Evolutionary conservation across 345 rosid species (phyloP), one percentile per base, ranked within the genome.

Genomic region (Melastoma malabathricum): DNA sequence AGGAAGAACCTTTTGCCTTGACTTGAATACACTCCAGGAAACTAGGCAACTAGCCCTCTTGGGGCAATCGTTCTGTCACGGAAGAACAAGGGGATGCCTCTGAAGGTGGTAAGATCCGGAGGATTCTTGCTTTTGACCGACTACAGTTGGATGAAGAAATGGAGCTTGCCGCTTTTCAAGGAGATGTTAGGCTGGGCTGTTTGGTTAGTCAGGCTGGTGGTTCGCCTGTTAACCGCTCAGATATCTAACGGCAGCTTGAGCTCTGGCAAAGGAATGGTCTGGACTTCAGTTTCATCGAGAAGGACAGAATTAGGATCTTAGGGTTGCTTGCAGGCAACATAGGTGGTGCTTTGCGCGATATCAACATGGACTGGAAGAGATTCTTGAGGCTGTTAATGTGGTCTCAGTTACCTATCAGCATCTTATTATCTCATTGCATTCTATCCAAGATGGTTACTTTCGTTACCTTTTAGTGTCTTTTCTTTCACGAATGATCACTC

Each of bases 131-230:
- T 84, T 65, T 60, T 87, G 59, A 84, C 97, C n/a, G 95, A 97
- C 53, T 73, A 48, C 95, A 79, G 70, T 72, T 84, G 57, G 88
- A 82, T 69, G 75, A 80, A 44, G 89, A 90, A 57, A 93, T 87
- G 55, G 95, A 87, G 68, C 64, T 87, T 62, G 93, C 98, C 60
- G 68, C 81, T 68, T 82, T 89, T 44, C 79, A 53, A 73, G 98
- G 98, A 67, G 98, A 92, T 72, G 95, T 84, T 50, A 80, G 97
- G 58, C 68, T 84, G 68, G 97, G 95, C 67, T 87, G 96, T 77
- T 75, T 92, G 72, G 68, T 87, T 66, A 87, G 97, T 65, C 96
- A 92, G 68, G 93, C 96, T 61, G 96, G 95, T 62, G 98, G 98
- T 18, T 84, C 89, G 50, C 68, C 67, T 53, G 76, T 77, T 52